phyloP scores from a whole-genome alignment of 768 basidiomycete genomes.

The Suillus spraguei region DNA sequence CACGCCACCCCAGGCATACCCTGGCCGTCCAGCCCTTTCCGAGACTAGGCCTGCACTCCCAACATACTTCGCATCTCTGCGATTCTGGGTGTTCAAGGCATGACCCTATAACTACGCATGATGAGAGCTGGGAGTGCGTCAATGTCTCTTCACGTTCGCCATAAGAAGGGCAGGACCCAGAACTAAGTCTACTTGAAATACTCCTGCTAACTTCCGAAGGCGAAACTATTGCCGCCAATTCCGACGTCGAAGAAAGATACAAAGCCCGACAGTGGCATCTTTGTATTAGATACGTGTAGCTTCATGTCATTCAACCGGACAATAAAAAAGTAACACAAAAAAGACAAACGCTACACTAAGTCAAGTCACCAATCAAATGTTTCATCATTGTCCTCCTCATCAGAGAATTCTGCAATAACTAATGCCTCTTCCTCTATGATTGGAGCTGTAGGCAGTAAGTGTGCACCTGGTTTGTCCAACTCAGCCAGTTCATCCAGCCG shows the following conservation, averaged over 20 bases:
- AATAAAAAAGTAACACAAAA: not conserved
- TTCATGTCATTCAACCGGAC: too few species aligned
- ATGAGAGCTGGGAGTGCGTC: constrained; percentile 33
- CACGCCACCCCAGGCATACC: constrained; percentile 33
- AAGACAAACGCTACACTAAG: not conserved
- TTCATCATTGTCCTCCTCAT: not conserved
- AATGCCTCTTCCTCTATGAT: not conserved
- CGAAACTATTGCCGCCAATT: constrained; percentile 19
- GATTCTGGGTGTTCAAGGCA: constrained; percentile 19
- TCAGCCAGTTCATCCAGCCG: not conserved
- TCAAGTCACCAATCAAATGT: not conserved
- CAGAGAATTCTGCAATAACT: not conserved
- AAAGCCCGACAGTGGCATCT: too few species aligned
- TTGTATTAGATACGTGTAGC: too few species aligned
- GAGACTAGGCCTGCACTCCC: constrained; percentile 23
- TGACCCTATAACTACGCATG: constrained; percentile 24
- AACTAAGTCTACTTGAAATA: constrained; percentile 4
- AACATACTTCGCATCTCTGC: constrained; percentile 10
- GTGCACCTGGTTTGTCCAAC: not conserved
- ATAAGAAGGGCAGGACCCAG: constrained; percentile 12
- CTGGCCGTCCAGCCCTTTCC: constrained; percentile 33
- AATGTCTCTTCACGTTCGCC: constrained; percentile 8
- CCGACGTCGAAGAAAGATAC: too few species aligned
- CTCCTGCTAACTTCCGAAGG: not conserved
- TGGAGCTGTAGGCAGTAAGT: not conserved